Conservation (phyloP, 2,329 filamentous ascomycete genomes). For the Escovopsis sp. region DNA sequence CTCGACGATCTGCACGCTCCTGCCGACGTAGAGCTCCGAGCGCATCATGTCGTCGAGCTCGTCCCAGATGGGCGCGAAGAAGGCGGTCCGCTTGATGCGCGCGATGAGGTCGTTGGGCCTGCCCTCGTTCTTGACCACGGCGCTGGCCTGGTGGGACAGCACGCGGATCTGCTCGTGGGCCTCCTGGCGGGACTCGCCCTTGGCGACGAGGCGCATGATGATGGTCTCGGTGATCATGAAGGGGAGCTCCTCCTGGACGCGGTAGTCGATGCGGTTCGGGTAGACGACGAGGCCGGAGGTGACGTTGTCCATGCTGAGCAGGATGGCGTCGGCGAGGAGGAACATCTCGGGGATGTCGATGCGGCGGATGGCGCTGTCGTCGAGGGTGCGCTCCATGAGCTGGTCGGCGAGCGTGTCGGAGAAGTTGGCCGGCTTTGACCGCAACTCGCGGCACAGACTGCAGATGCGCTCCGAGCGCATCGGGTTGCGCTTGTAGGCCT, state of each 20-base stretch:
- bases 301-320: constrained; percentile 54
- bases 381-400: constrained; percentile 55
- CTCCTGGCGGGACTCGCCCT: constrained; percentile 61
- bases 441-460: constrained; percentile 1
- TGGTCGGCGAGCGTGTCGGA: constrained; percentile 17
- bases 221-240: constrained; percentile 63
- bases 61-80: constrained; percentile 58
- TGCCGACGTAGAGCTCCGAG: constrained; percentile 37
- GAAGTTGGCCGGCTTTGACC: constrained; percentile 22
- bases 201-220: constrained; percentile 63
- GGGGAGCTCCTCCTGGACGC: constrained; percentile 57
- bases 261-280: constrained; percentile 53
- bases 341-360: constrained; percentile 53
- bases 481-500: constrained; percentile 14
- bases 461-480: constrained; percentile 3
- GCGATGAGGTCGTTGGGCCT: constrained; percentile 70
- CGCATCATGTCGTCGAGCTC: constrained; percentile 57
- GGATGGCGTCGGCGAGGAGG: constrained; percentile 52
- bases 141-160: constrained; percentile 59
- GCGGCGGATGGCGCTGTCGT: constrained; percentile 49
- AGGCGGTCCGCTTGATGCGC: constrained; percentile 55
- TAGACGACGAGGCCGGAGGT: constrained; percentile 62
- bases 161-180: constrained; percentile 81
- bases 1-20: constrained; percentile 30
- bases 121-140: constrained; percentile 43